Base-by-base conservation (phyloP, 208 protist species). In the Wallacemonas collosoma region DNA sequence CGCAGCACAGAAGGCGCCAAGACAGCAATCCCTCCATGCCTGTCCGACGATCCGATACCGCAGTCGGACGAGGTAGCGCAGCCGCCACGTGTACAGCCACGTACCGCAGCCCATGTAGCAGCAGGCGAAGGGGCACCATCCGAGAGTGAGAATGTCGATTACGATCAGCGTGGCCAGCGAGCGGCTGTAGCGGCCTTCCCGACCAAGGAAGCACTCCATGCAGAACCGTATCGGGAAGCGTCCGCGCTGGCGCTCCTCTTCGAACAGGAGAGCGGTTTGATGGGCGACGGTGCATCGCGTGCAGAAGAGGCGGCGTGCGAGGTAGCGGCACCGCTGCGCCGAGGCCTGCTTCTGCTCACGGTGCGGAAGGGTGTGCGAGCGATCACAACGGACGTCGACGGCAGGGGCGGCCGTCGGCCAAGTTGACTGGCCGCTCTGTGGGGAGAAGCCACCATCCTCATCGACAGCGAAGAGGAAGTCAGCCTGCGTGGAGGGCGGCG, bases 101-200 rank as follows among this genome's bases (percentile, higher is more conserved):
- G 87, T 88, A n/a, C 90, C 90, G 36, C 87, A n/a, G 14, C 90
- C 90, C 44, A 87, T 84, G 64, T 93, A 95, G 65, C 72, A 86
- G 75, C 76, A 86, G 43, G 83, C 82, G 81, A 55, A 60, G 35
- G 68, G 63, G 43, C 71, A 75, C 45, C 48, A 62, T 0, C 87
- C 87, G 15, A 76, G 56, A 41, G 87, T 83, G 17, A 95, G 56
- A 1, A 80, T 8, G 58, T 95, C 90, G 12, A 82, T 56, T 17
- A 85, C 39, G 7, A 77, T 70, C 36, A 95, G 82, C 14, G 44
- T 64, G 17, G 56, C 77, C 5, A 93, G 56, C 17, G 81, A 55
- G 12, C 73, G 67, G 8, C 77, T 17, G 67, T 80, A 81, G 5
- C 36, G 5, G 62, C 74, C 73, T 60, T 76, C 56, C 64, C 47